Percentiles rank a stretch among this genome's conserved stretches.
Conservation (phyloP, 2,329 filamentous ascomycete genomes). For the Plectosphaerella sp. region DNA sequence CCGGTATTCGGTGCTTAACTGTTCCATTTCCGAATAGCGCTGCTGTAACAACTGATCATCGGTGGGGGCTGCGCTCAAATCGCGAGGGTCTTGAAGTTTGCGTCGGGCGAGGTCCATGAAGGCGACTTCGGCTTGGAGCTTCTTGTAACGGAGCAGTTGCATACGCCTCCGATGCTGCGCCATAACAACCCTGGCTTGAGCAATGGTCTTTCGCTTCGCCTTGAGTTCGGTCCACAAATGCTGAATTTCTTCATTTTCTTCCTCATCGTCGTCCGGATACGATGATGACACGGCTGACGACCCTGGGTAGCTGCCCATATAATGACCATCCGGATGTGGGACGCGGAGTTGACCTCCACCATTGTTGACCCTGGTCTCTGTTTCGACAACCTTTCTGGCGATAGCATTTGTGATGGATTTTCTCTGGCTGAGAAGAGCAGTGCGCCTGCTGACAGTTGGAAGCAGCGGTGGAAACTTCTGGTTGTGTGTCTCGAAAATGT, state of each 20-base stretch:
- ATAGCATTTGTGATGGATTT: slow-evolving; percentile 21
- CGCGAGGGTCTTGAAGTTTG: slow-evolving; percentile 19
- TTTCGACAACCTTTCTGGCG: slow-evolving; percentile 14
- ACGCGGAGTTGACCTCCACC: no score
- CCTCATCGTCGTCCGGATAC: slow-evolving; percentile 10
- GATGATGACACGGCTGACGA: slow-evolving; percentile 20
- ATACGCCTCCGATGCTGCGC: slow-evolving; percentile 23
- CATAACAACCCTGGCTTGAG: slow-evolving; percentile 25
- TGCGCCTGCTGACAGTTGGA: slow-evolving; percentile 6
- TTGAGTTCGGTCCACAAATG: slow-evolving; percentile 30
- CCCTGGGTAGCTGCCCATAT: no score
- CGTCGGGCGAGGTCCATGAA: slow-evolving; percentile 34
- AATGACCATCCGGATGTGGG: no score
- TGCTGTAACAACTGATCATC: slow-evolving; percentile 2
- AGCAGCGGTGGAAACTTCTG: slow-evolving; percentile 8
- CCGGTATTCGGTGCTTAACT: slow-evolving; percentile 31
- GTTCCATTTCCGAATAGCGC: slow-evolving; percentile 29
- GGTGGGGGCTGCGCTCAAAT: neutral
- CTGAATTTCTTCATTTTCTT: slow-evolving; percentile 23
- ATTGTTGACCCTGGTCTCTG: neutral
- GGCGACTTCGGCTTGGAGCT: slow-evolving; percentile 31
- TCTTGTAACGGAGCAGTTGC: slow-evolving; percentile 23
- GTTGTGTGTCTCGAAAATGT: neutral
- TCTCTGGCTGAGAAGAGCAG: neutral
- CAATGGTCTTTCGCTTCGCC: slow-evolving; percentile 22